These are phyloP conservation scores for Casuarina equisetifolia DNA, from an alignment of 306 rosid genomes.

Conservation along the genomic window DNA sequence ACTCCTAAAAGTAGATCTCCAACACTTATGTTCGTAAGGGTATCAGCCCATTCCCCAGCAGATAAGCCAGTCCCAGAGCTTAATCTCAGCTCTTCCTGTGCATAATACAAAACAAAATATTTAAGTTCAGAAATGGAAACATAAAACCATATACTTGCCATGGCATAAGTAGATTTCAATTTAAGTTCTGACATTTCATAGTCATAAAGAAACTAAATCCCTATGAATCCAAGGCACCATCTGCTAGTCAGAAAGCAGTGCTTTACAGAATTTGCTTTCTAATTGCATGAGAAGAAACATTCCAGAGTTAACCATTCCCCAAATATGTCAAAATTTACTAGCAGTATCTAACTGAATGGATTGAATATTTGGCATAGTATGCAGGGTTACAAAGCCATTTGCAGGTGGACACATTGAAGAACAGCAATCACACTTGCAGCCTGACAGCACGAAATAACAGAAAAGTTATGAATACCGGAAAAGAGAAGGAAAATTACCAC, in stretches of 20 bases:
- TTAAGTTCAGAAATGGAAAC: not conserved
- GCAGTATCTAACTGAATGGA: not conserved
- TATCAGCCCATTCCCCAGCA: conserved; percentile 96
- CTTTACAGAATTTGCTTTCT: not conserved
- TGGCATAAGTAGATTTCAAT: not conserved
- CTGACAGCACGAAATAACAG: conserved; percentile 1
- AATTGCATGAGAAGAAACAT: not conserved
- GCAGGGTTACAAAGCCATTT: not conserved
- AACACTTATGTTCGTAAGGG: conserved; percentile 87
- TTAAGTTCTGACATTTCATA: not conserved
- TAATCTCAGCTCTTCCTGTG: conserved; percentile 64
- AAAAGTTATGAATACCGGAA: conserved; percentile 12
- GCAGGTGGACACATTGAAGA: conserved; percentile 6
- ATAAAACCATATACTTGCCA: not conserved
- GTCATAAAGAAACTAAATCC: not conserved
- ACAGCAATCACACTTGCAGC: conserved; percentile 5
- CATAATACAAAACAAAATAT: not conserved
- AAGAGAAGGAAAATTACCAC: conserved; percentile 51
- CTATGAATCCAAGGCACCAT: not conserved
- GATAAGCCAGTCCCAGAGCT: conserved; percentile 62
- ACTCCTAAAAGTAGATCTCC: conserved; percentile 79
- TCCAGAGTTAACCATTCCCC: not conserved
- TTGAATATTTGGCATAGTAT: not conserved
- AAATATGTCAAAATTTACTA: not conserved
- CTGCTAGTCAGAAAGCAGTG: not conserved